Percentiles rank a stretch among this genome's conserved stretches.
Conservation (phyloP, 345 rosid species). For the Mallotus nudiflorus region DNA sequence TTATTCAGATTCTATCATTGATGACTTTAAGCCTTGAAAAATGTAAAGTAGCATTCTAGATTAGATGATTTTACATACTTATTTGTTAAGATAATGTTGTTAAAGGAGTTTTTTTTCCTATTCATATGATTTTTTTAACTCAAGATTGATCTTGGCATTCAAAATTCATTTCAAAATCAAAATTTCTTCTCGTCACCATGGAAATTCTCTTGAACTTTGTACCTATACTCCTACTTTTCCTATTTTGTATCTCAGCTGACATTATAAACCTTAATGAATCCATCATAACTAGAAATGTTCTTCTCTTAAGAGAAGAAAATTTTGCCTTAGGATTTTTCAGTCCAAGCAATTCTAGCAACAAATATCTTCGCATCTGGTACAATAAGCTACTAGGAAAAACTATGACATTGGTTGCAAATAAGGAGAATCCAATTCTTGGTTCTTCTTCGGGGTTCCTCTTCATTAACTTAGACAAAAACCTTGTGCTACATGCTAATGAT, state of each 20-base stretch:
- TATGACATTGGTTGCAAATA: constrained; percentile 11
- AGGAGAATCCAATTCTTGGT: constrained; percentile 12
- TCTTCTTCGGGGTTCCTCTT: neutral
- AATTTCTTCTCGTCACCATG: too few relatives aligned
- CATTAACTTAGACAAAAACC: neutral
- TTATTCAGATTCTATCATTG: too few relatives aligned
- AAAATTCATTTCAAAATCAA: too few relatives aligned
- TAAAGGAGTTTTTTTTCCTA: too few relatives aligned
- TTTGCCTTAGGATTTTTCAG: constrained; percentile 1
- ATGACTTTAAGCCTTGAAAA: too few relatives aligned
- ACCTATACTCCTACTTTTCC: neutral
- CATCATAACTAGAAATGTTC: neutral
- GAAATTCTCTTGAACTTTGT: neutral
- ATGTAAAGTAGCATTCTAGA: too few relatives aligned
- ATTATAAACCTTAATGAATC: neutral
- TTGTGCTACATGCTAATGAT: neutral
- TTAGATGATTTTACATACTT: too few relatives aligned
- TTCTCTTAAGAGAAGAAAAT: neutral
- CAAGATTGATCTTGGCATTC: too few relatives aligned
- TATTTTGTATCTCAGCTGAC: neutral
- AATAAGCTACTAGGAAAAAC: neutral
- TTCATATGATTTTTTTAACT: too few relatives aligned
- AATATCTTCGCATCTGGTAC: constrained; percentile 14
- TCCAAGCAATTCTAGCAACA: neutral
- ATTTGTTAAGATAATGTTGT: too few relatives aligned